Evolutionary conservation across 352 stramenopile species (phyloP), one percentile per base, ranked within the genome.

Genomic region (Phytophthora hibernalis): DNA sequence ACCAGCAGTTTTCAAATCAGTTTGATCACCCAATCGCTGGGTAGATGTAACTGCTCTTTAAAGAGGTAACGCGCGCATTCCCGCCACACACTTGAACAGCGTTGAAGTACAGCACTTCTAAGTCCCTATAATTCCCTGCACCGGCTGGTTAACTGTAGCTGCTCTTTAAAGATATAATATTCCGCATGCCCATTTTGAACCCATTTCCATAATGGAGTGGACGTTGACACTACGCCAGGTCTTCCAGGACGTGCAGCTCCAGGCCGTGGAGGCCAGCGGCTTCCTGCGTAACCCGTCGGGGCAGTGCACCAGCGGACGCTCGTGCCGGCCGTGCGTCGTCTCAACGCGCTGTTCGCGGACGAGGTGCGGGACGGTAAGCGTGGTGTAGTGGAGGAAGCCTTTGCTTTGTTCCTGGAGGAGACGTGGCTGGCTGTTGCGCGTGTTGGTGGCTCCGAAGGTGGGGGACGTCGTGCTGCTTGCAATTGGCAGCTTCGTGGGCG

Each of bases 231-330:
- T 91, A 66, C 80, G 81, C 3, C 72, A 91, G 57, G 67, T 90
- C 24, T 85, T 90, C 66, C 79, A 89, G 59, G 80, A 90, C 66
- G 83, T 83, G 42, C 83, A 90, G 73, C 61, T 82, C 26, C 77
- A 89, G 54, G 80, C 83, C 1, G 74, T 90, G 28, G 83, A 91
- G 53, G 67, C 70, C 49, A 80, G 71, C 31, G 60, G 66, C 22
- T 82, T 84, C 59, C 44, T 82, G 44, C 76, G 69, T 49, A 58
- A 82, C 42, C 52, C 54, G 21, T 55, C 65, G 44, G 70, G 57
- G 40, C 38, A 3, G 51, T 54, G 6, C 58, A 79, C 22, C 76
- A 87, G 61, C 72, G 70, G 52, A 71, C 80, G 49, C 70, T 89
- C 8, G 66, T 76, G 18, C 78, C 79, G n/a, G 74, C 81, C 10